phyloP scores from a whole-genome alignment of 805 yeast species.

The Saccharomycopsis vini region DNA sequence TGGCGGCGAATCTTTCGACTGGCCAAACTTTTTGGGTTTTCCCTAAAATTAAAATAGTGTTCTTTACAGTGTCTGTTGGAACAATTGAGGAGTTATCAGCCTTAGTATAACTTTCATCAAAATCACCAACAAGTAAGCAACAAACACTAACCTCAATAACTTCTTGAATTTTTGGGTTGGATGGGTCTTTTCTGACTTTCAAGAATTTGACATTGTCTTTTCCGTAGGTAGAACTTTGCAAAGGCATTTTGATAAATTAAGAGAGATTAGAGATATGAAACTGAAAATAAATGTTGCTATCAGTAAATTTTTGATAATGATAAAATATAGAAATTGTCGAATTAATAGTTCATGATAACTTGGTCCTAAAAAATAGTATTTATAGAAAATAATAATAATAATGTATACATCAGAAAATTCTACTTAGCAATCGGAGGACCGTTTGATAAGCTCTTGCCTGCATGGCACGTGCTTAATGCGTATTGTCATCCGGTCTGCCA shows the following conservation, averaged over 20 bases:
- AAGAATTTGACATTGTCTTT: slow-evolving; percentile 88
- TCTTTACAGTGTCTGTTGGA: slow-evolving; percentile 90
- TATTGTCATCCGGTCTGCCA: no score
- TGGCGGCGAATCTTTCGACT: slow-evolving; percentile 82
- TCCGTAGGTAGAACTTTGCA: slow-evolving; percentile 63
- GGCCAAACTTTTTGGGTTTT: slow-evolving; percentile 82
- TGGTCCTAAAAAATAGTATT: no score
- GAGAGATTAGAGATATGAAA: no score
- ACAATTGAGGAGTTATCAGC: slow-evolving; percentile 87
- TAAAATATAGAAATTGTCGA: no score
- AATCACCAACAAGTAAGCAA: slow-evolving; percentile 66
- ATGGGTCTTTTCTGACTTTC: slow-evolving; percentile 73
- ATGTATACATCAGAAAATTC: no score
- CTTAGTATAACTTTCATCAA: slow-evolving; percentile 72
- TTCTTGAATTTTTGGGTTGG: slow-evolving; percentile 66
- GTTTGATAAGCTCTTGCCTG: no score
- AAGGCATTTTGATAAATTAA: slow-evolving; percentile 9
- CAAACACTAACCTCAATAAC: slow-evolving; percentile 79
- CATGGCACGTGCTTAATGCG: no score
- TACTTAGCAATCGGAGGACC: no score
- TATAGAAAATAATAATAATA: no score
- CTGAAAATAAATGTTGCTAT: no score
- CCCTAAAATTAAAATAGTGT: slow-evolving; percentile 78
- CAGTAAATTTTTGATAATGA: no score
- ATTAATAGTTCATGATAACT: no score